phyloP scores from a whole-genome alignment of 805 yeast species.

The Yamadazyma nakazawae region DNA sequence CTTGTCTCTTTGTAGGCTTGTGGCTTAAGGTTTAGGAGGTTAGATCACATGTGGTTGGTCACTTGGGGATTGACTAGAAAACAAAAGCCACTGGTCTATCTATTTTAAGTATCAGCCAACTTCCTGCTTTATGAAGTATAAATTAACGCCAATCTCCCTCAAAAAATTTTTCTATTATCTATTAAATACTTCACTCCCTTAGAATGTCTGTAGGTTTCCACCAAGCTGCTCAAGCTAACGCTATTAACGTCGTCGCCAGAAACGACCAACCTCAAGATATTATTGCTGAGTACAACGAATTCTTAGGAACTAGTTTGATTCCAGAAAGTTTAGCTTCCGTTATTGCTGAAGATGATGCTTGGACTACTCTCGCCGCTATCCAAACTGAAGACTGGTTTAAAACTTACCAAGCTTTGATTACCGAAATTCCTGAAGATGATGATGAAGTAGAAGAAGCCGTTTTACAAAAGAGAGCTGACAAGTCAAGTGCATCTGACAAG shows the following conservation, averaged over 20 bases:
- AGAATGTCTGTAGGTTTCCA: not conserved
- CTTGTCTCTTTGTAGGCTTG: too few species aligned
- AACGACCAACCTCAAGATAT: not conserved
- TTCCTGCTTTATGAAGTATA: too few species aligned
- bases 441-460: too few species aligned
- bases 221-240: not conserved
- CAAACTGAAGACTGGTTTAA: conserved; percentile 2
- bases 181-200: not conserved
- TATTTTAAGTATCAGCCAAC: too few species aligned
- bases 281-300: not conserved
- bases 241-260: not conserved
- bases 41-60: too few species aligned
- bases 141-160: too few species aligned
- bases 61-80: too few species aligned
- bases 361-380: not conserved
- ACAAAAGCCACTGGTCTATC: too few species aligned
- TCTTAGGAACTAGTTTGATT: not conserved
- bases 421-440: conserved; percentile 1
- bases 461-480: conserved; percentile 1
- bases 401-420: not conserved
- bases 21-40: too few species aligned
- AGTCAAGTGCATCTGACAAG: not conserved
- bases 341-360: not conserved
- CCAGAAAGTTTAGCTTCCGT: not conserved
- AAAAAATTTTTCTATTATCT: too few species aligned